phyloP scores from a whole-genome alignment of 2,329 filamentous ascomycete genomes.

The Stemphylium lycopersici region DNA sequence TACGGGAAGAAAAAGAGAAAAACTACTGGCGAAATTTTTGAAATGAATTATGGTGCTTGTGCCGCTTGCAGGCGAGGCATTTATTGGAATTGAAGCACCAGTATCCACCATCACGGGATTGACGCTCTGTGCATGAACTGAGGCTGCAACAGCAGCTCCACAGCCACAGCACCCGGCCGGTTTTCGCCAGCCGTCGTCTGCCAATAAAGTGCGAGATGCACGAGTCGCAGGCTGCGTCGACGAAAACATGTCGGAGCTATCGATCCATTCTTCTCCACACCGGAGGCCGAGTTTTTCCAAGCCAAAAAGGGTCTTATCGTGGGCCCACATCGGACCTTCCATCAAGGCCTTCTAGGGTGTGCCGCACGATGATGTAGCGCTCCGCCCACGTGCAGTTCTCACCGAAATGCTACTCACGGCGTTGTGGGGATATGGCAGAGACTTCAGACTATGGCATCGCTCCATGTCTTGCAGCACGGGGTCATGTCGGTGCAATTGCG shows the following conservation, averaged over 20 bases:
- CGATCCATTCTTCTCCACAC: not conserved
- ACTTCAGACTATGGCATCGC: slow-evolving; percentile 4
- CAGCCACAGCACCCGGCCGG: slow-evolving; percentile 17
- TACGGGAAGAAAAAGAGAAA: not conserved
- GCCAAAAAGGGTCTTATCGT: not conserved
- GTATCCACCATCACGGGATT: not conserved
- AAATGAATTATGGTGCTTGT: not conserved
- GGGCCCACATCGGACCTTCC: slow-evolving; percentile 1
- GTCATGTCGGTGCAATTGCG: slow-evolving; percentile 1
- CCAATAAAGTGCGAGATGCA: not conserved
- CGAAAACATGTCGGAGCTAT: slow-evolving; percentile 9
- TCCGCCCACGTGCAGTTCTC: slow-evolving; percentile 6
- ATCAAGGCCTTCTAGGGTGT: slow-evolving; percentile 5
- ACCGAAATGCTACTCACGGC: not conserved
- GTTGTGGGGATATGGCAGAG: slow-evolving; percentile 7
- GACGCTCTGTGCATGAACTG: slow-evolving; percentile 4
- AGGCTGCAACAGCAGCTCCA: slow-evolving; percentile 14
- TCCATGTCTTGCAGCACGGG: not conserved
- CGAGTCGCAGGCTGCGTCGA: slow-evolving; percentile 3
- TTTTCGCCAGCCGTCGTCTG: slow-evolving; percentile 8
- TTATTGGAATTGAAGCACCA: not conserved
- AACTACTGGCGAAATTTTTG: not conserved
- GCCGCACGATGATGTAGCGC: slow-evolving; percentile 10
- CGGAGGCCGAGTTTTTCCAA: slow-evolving; percentile 8
- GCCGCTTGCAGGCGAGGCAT: not conserved